Percentiles rank a stretch among this genome's conserved stretches.
These are phyloP conservation scores for Vicia sativa DNA, from an alignment of 306 rosid genomes.

Conservation along the genomic window DNA sequence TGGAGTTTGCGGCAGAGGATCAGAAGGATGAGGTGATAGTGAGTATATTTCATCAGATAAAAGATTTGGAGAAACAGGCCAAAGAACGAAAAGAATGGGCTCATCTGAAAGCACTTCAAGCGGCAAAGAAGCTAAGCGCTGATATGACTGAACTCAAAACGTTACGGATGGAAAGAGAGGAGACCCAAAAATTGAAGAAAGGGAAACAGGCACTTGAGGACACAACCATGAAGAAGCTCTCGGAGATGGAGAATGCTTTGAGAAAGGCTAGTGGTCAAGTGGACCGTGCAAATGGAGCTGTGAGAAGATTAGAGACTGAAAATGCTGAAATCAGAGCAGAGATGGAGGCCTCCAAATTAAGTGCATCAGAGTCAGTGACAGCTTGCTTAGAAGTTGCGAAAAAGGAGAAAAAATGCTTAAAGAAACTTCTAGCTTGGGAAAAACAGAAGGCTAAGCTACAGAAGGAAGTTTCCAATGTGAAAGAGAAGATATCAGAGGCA, in stretches of 20 bases:
- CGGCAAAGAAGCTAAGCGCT: slow-evolving; percentile 79
- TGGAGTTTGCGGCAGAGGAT: slow-evolving; percentile 80
- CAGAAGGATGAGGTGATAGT: slow-evolving; percentile 88
- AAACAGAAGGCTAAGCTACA: slow-evolving; percentile 81
- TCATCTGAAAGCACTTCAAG: slow-evolving; percentile 94
- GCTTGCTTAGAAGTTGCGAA: slow-evolving; percentile 84
- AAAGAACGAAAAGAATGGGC: slow-evolving; percentile 95
- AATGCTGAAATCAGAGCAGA: slow-evolving; percentile 97
- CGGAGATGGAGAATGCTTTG: slow-evolving; percentile 94
- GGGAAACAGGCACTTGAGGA: slow-evolving; percentile 88
- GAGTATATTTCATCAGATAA: slow-evolving; percentile 70
- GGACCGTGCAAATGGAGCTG: slow-evolving; percentile 89
- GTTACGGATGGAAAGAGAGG: slow-evolving; percentile 91
- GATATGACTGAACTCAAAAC: slow-evolving; percentile 85
- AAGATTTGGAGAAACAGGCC: slow-evolving; percentile 87
- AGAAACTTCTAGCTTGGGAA: slow-evolving; percentile 94
- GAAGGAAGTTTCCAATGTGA: slow-evolving; percentile 74
- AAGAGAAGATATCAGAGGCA: slow-evolving; percentile 64
- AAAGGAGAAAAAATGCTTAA: slow-evolving; percentile 83
- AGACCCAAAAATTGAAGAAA: slow-evolving; percentile 89
- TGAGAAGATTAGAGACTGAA: slow-evolving; percentile 80
- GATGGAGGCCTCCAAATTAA: slow-evolving; percentile 97
- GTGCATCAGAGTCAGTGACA: slow-evolving; percentile 85
- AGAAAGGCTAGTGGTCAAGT: slow-evolving; percentile 94
- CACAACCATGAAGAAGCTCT: slow-evolving; percentile 84